These are phyloP conservation scores for Ascobolus immersus DNA, from an alignment of 495 filamentous ascomycete species.

Conservation along the genomic window DNA sequence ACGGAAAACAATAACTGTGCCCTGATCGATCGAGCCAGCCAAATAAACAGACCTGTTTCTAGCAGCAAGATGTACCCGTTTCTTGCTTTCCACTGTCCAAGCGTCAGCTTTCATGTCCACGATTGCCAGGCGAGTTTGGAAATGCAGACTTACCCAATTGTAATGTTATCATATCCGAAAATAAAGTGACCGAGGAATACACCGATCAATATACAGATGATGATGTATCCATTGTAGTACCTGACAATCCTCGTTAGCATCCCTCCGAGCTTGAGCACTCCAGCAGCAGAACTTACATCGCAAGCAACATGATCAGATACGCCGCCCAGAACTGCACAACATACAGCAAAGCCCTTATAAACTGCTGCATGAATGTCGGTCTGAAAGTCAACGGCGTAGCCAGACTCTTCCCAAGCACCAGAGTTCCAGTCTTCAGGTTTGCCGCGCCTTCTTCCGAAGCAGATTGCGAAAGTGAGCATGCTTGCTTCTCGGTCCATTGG, in stretches of 20 bases:
- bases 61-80: slow-evolving; percentile 4
- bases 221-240: slow-evolving; percentile 41
- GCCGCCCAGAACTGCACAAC: slow-evolving; percentile 42
- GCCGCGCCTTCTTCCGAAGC: background rate
- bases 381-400: slow-evolving; percentile 15
- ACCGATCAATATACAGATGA: slow-evolving; percentile 36
- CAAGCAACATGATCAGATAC: slow-evolving; percentile 24
- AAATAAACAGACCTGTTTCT: too few relatives aligned
- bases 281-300: slow-evolving; percentile 13
- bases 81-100: slow-evolving; percentile 3
- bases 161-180: slow-evolving; percentile 18
- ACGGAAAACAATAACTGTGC: too few relatives aligned
- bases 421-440: background rate
- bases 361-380: slow-evolving; percentile 30
- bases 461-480: too few relatives aligned
- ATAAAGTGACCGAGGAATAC: slow-evolving; percentile 33
- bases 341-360: slow-evolving; percentile 34
- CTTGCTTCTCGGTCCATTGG: too few relatives aligned
- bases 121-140: background rate
- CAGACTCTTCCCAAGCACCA: background rate
- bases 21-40: too few relatives aligned
- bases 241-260: slow-evolving; percentile 20
- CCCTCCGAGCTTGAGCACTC: background rate
- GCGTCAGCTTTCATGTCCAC: background rate
- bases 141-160: slow-evolving; percentile 1